These are phyloP conservation scores for Aureobasidium mangrovei DNA, from an alignment of 2,329 filamentous ascomycete species.

Conservation along the genomic window DNA sequence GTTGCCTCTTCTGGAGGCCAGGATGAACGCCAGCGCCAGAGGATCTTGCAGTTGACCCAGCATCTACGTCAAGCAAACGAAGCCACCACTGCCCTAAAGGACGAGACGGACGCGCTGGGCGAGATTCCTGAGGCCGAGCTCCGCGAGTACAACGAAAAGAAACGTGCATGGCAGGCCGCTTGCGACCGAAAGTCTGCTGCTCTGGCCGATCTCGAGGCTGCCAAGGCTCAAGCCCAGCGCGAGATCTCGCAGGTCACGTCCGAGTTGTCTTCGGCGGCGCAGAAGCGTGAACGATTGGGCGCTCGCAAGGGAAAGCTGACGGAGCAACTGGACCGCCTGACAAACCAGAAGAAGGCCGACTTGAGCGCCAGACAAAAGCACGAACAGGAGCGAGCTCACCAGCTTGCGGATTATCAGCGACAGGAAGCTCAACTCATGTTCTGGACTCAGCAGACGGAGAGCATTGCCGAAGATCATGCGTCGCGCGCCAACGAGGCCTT, in stretches of 20 bases:
- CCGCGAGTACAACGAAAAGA: constrained; percentile 48
- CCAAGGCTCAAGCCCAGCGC: constrained; percentile 54
- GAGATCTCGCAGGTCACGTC: constrained; percentile 55
- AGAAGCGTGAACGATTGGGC: constrained; percentile 64
- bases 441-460: constrained; percentile 31
- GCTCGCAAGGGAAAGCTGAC: constrained; percentile 64
- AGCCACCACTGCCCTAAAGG: constrained; percentile 47
- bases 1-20: constrained; percentile 59
- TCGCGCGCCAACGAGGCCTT: constrained; percentile 33
- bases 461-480: constrained; percentile 29
- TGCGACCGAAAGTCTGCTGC: constrained; percentile 42
- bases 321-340: constrained; percentile 61
- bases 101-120: constrained; percentile 56
- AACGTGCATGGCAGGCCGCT: constrained; percentile 50
- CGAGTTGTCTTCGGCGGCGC: constrained; percentile 54
- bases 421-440: constrained; percentile 31
- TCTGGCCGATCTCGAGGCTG: constrained; percentile 50
- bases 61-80: constrained; percentile 63
- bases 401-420: constrained; percentile 26
- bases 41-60: constrained; percentile 65
- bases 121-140: constrained; percentile 55
- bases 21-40: constrained; percentile 67
- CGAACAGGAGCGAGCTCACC: constrained; percentile 24
- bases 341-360: constrained; percentile 55
- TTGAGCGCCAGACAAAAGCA: constrained; percentile 27